phyloP scores from a whole-genome alignment of 257 asterid species.

The Solanum sejunctum region DNA sequence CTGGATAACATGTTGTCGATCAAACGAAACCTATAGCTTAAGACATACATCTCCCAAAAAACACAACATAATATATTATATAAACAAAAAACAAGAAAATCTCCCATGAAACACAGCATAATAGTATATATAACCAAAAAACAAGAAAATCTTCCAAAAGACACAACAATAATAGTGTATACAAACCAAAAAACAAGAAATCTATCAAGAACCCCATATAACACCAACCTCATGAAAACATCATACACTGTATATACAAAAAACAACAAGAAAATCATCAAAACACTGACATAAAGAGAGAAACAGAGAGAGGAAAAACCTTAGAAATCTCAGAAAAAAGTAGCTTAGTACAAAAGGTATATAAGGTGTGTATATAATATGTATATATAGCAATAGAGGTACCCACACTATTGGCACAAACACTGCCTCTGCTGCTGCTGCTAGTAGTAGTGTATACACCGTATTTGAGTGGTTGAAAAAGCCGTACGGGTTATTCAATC shows the following conservation, averaged over 20 bases:
- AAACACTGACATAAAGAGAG: neutral
- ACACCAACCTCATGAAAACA: neutral
- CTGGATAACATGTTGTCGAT: too few relatives aligned
- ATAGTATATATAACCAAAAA: neutral
- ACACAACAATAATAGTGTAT: neutral
- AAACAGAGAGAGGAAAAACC: neutral
- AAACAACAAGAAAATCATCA: neutral
- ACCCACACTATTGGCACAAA: neutral
- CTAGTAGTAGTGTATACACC: too few relatives aligned
- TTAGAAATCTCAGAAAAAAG: neutral
- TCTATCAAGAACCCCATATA: neutral
- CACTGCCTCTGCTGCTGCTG: neutral
- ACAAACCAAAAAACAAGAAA: neutral
- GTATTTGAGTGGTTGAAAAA: too few relatives aligned
- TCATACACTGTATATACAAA: neutral
- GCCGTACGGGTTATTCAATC: too few relatives aligned
- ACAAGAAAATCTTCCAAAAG: neutral
- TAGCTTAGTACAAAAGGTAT: neutral
- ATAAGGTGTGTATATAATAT: neutral
- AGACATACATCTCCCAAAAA: neutral
- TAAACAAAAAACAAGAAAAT: neutral
- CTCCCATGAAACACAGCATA: neutral
- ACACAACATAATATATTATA: neutral
- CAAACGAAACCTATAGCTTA: too few relatives aligned
- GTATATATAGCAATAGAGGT: neutral